Percentiles rank a stretch among this genome's conserved stretches.
Evolutionary conservation across 495 filamentous ascomycete species (phyloP).

Genomic region (Hypoxylon subgilvum): DNA sequence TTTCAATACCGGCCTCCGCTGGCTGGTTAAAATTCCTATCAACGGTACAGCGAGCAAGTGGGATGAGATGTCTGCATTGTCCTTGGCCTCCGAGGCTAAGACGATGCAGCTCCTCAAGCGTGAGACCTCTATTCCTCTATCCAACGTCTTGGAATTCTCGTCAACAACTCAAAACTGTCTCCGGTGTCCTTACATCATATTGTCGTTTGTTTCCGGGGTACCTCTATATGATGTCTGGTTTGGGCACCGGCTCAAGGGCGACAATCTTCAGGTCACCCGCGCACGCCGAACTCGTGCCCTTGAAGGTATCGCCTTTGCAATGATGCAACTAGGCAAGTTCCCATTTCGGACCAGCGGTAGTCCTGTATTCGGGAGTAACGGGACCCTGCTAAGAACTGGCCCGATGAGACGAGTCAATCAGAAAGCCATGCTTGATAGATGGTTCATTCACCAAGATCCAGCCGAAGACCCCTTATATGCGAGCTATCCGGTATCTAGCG

Average conservation of each 20-base stretch:
- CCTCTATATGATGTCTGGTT: slow-evolving; percentile 41
- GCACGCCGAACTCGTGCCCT: slow-evolving; percentile 33
- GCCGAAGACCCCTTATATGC: slow-evolving; percentile 30
- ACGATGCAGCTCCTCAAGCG: slow-evolving; percentile 41
- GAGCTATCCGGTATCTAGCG: slow-evolving; percentile 10
- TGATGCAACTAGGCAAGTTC: slow-evolving; percentile 43
- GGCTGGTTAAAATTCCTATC: slow-evolving; percentile 36
- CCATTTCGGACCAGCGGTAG: slow-evolving; percentile 31
- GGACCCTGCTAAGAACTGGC: slow-evolving; percentile 17
- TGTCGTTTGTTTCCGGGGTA: slow-evolving; percentile 38
- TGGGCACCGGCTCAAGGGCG: slow-evolving; percentile 3
- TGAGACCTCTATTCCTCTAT: slow-evolving; percentile 43
- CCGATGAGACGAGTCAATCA: slow-evolving; percentile 21
- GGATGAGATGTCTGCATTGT: slow-evolving; percentile 29
- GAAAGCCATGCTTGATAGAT: slow-evolving; percentile 33
- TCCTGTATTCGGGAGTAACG: slow-evolving; percentile 28
- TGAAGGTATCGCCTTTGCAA: slow-evolving; percentile 38
- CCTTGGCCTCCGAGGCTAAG: slow-evolving; percentile 38
- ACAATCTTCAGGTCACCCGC: neutral
- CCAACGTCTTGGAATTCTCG: slow-evolving; percentile 36
- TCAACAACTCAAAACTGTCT: slow-evolving; percentile 7
- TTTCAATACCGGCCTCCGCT: slow-evolving; percentile 26
- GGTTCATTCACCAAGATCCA: slow-evolving; percentile 26
- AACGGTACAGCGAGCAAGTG: slow-evolving; percentile 35
- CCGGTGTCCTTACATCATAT: slow-evolving; percentile 30